A percentile compares a stretch with the other conserved stretches of the same genome.
Conservation (phyloP, 31 red algal genomes). For the Asparagopsis taxiformis region DNA sequence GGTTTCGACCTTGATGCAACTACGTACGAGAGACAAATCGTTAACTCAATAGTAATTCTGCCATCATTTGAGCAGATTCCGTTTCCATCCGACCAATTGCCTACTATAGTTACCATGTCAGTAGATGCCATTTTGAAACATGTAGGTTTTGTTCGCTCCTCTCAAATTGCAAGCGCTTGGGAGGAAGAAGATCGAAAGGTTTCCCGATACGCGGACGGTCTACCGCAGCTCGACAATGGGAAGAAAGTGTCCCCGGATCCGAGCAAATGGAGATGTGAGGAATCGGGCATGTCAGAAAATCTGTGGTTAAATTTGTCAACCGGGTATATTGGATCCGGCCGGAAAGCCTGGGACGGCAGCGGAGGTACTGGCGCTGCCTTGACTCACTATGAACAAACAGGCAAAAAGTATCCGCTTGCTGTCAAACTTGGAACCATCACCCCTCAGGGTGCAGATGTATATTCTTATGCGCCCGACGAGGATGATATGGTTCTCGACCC, state of each 20-base stretch:
- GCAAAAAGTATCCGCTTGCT: conserved; percentile 77
- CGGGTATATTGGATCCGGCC: conserved; percentile 84
- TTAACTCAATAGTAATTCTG: conserved; percentile 38
- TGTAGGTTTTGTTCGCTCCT: conserved; percentile 16
- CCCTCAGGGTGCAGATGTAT: conserved; percentile 88
- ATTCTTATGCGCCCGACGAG: conserved; percentile 87
- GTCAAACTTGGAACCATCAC: conserved; percentile 99
- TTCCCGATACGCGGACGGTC: conserved; percentile 69
- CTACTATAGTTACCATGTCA: conserved; percentile 28
- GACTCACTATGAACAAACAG: conserved; percentile 72
- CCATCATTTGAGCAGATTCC: conserved; percentile 21
- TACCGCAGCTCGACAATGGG: conserved; percentile 54
- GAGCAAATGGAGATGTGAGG: conserved; percentile 69
- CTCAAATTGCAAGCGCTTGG: conserved; percentile 56
- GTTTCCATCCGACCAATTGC: conserved; percentile 27
- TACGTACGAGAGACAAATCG: conserved; percentile 28
- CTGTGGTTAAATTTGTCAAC: conserved; percentile 92
- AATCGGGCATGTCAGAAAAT: conserved; percentile 81
- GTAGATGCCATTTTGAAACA: conserved; percentile 44
- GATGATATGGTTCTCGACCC: conserved; percentile 90
- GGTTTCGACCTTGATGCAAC: conserved; percentile 47
- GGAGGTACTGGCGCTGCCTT: conserved; percentile 84
- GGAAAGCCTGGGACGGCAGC: conserved; percentile 79
- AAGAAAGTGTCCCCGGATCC: conserved; percentile 81
- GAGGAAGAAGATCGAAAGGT: conserved; percentile 80